These are phyloP conservation scores for Camptophora hylomeconis DNA, from an alignment of 2,329 filamentous ascomycete genomes.

Conservation along the genomic window DNA sequence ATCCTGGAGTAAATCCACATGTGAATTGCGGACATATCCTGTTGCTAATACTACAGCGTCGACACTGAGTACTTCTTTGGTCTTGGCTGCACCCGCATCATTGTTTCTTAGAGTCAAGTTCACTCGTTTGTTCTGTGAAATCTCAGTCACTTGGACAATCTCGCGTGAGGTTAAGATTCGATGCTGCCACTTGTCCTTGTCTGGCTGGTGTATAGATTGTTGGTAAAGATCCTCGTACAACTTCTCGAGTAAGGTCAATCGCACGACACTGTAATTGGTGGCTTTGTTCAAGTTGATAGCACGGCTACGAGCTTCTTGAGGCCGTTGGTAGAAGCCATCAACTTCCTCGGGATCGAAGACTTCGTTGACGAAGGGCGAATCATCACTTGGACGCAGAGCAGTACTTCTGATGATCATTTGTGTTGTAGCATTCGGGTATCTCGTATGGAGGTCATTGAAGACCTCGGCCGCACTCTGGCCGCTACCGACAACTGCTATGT, in stretches of 20 bases:
- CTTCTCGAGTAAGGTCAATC: constrained; percentile 76
- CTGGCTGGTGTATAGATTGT: constrained; percentile 58
- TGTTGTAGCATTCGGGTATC: constrained; percentile 72
- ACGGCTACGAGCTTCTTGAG: constrained; percentile 47
- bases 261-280: constrained; percentile 91
- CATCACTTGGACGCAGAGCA: constrained; percentile 79
- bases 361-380: constrained; percentile 93
- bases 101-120: constrained; percentile 46
- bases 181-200: constrained; percentile 67
- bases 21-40: constrained; percentile 66
- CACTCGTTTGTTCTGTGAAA: constrained; percentile 36
- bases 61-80: constrained; percentile 54
- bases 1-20: constrained; percentile 59
- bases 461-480: constrained; percentile 94
- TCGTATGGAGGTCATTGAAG: constrained; percentile 70
- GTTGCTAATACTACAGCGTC: constrained; percentile 79
- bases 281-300: constrained; percentile 57
- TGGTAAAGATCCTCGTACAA: constrained; percentile 82
- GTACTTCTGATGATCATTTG: constrained; percentile 68
- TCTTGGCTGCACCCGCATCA: constrained; percentile 20
- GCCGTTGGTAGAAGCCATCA: constrained; percentile 59
- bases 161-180: constrained; percentile 60
- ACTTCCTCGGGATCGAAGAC: constrained; percentile 86
- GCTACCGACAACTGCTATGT: constrained; percentile 72
- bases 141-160: constrained; percentile 49